Conservation (phyloP, 2,329 filamentous ascomycete species). For the Triangularia setosa region DNA sequence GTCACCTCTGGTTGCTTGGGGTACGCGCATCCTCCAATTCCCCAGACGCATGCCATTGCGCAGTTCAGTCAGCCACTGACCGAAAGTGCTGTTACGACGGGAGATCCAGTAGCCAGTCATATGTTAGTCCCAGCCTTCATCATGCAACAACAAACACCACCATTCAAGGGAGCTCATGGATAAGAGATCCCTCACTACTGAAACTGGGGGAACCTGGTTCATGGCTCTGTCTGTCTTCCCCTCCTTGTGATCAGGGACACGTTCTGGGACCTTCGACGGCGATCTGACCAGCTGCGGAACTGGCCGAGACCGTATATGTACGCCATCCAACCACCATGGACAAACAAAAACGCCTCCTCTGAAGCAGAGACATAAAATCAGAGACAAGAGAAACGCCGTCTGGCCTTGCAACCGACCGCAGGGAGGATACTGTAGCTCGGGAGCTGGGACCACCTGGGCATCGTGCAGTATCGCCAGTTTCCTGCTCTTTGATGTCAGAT, state of each 20-base stretch:
- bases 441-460: neutral
- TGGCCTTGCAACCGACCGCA: constrained; percentile 1
- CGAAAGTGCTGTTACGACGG: no score
- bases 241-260: neutral
- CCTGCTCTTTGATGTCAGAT: no score
- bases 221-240: neutral
- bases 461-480: constrained; percentile 6
- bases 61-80: constrained; percentile 5
- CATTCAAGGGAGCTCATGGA: neutral
- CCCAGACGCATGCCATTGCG: constrained; percentile 9
- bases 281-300: constrained; percentile 1
- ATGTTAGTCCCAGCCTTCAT: constrained; percentile 8
- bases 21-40: constrained; percentile 18
- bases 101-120: constrained; percentile 17
- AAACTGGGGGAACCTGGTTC: constrained; percentile 1
- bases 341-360: constrained; percentile 2
- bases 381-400: constrained; percentile 6
- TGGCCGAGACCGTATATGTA: constrained; percentile 5
- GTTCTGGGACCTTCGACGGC: neutral
- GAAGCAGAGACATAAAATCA: neutral
- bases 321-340: neutral
- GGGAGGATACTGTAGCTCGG: neutral
- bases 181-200: neutral
- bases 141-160: constrained; percentile 13
- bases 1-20: constrained; percentile 7